Evolutionary conservation across 208 protist genomes (phyloP), one percentile per base, ranked within the genome.

Genomic region (Trypanosoma melophagium): DNA sequence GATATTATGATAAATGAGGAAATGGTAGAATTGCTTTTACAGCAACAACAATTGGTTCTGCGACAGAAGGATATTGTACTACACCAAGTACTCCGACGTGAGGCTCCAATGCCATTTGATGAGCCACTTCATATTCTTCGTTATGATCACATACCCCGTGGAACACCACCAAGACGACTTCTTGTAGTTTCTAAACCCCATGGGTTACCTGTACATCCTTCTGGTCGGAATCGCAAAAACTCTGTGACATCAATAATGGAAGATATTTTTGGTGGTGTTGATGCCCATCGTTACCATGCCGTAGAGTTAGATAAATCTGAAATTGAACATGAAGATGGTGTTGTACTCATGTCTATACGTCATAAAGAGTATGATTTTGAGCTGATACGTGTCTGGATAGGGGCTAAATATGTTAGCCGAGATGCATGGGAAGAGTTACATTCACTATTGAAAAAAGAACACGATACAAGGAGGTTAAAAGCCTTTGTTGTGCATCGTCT

Each of bases 181-280:
- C 44, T 95, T 7, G 72, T 90, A n/a, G 66, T 91, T 12, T 75
- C 45, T 58, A 95, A 95, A 68, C 89, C 92, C 0, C 62, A 76
- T 2, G 90, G 87, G 12, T 19, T 93, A 65, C 90, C 88, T 3
- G 90, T 95, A 24, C 95, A 98, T 65, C 93, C 95, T 0, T 97
- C 91, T 3, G 94, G 94, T 24, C 60, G 89, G 47, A 98, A 89
- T 69, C 80, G 92, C 56, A 95, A 97, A 60, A 98, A 98, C 76
- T 79, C 90, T 28, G 71, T 98, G 8, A 89, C 92, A 9, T 93
- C 78, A 35, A 89, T 98, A 28, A 50, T 98, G 12, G 86, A 91
- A 44, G 90, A 95, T 54, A 70, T 95, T 13, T 84, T 94, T 50
- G 86, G 86, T 16, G 89, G 89, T 1, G 47, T 25, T 12, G 88